phyloP scores from a whole-genome alignment of 2,329 filamentous ascomycete genomes.

The Nigrospora osmanthi region DNA sequence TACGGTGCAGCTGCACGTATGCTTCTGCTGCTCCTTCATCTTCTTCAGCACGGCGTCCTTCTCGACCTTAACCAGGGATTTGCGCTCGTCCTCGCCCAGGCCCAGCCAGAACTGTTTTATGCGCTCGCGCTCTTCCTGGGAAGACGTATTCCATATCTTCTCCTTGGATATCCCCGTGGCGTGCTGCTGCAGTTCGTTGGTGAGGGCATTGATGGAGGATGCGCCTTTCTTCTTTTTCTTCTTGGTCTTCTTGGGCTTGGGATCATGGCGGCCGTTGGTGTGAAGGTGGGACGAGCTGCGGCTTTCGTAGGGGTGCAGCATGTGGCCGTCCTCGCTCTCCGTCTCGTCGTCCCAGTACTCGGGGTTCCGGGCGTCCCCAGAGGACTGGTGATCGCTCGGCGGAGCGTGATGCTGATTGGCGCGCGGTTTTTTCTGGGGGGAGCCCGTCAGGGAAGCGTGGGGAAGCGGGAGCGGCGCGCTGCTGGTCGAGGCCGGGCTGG shows the following conservation, averaged over 20 bases:
- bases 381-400: neutral
- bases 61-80: slow-evolving; percentile 93
- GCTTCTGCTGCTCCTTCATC: slow-evolving; percentile 99
- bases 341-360: slow-evolving; percentile 46
- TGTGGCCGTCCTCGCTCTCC: slow-evolving; percentile 48
- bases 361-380: slow-evolving; percentile 11
- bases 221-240: slow-evolving; percentile 54
- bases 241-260: slow-evolving; percentile 54
- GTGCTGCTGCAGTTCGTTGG: slow-evolving; percentile 8
- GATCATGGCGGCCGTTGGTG: slow-evolving; percentile 21
- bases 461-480: slow-evolving; percentile 12
- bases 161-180: slow-evolving; percentile 55
- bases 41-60: slow-evolving; percentile 97
- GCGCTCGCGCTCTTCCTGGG: slow-evolving; percentile 86
- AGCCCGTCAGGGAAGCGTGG: neutral
- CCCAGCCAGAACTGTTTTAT: slow-evolving; percentile 99
- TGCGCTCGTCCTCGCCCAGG: slow-evolving; percentile 86
- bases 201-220: slow-evolving; percentile 10
- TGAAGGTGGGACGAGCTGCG: slow-evolving; percentile 30
- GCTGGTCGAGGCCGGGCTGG: slow-evolving; percentile 24
- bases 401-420: slow-evolving; percentile 22
- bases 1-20: slow-evolving; percentile 96
- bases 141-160: slow-evolving; percentile 96
- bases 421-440: slow-evolving; percentile 3
- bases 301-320: slow-evolving; percentile 26